These are phyloP conservation scores for Plectranthus barbatus DNA, from an alignment of 257 asterid genomes.

Conservation along the genomic window DNA sequence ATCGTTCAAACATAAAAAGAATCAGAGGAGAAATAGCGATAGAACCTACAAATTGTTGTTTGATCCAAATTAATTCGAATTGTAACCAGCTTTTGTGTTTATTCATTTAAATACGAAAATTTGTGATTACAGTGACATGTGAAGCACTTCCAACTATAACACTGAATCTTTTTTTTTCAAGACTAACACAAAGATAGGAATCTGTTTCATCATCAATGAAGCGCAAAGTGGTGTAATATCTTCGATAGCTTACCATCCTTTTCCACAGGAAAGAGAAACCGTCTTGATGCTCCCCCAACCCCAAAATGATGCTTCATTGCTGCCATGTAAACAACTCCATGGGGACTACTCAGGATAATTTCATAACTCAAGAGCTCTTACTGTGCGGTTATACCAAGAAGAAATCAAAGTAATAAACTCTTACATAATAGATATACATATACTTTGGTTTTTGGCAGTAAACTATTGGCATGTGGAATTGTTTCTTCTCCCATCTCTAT, in stretches of 20 bases:
- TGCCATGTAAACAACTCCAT: slow-evolving; percentile 83
- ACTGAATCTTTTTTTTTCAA: neutral
- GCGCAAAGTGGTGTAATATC: neutral
- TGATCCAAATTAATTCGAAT: no score
- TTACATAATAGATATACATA: neutral
- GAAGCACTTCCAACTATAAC: neutral
- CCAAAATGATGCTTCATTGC: slow-evolving; percentile 94
- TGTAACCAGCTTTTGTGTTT: no score
- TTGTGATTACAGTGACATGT: no score
- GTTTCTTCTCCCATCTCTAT: slow-evolving; percentile 20
- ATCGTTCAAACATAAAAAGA: no score
- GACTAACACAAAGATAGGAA: neutral
- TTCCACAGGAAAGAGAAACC: slow-evolving; percentile 63
- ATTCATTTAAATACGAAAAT: no score
- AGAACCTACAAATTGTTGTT: no score
- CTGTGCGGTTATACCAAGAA: neutral
- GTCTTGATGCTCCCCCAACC: slow-evolving; percentile 96
- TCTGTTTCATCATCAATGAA: neutral
- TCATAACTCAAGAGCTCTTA: no score
- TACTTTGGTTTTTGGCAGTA: neutral
- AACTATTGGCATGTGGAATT: neutral
- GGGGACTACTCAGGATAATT: slow-evolving; percentile 24
- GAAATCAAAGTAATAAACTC: neutral
- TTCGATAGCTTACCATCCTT: slow-evolving; percentile 52
- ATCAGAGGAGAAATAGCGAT: no score